Conservation (phyloP, 805 yeast species). For the Hanseniaspora valbyensis region DNA sequence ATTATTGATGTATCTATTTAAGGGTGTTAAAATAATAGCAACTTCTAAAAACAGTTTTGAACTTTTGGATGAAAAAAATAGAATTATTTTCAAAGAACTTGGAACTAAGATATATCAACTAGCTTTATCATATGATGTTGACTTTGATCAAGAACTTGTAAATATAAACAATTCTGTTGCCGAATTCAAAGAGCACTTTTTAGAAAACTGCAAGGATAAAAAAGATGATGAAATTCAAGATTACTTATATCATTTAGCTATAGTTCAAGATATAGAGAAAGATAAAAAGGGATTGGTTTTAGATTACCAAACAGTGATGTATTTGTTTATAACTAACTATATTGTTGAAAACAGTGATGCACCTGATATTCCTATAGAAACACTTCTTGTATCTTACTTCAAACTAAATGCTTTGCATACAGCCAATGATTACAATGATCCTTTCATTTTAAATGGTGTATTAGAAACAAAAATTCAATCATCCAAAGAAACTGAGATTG, state of each 20-base stretch:
- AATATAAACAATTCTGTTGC: conserved; percentile 31
- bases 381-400: conserved; percentile 1
- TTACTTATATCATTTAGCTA: conserved; percentile 31
- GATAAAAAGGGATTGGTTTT: conserved; percentile 26
- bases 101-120: conserved; percentile 38
- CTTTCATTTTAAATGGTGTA: conserved; percentile 7
- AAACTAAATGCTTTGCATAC: conserved; percentile 12
- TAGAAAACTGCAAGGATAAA: conserved; percentile 25
- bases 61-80: background rate
- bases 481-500: background rate
- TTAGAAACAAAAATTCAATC: background rate
- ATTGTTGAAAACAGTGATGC: background rate
- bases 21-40: conserved; percentile 26
- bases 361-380: background rate
- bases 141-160: conserved; percentile 35
- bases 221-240: conserved; percentile 30
- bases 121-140: conserved; percentile 56
- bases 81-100: conserved; percentile 24
- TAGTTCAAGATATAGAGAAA: conserved; percentile 26
- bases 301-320: conserved; percentile 29
- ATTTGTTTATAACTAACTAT: conserved; percentile 20
- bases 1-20: conserved; percentile 41
- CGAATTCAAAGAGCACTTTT: conserved; percentile 32
- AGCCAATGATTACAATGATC: conserved; percentile 13
- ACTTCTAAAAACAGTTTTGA: background rate